Base-by-base conservation (phyloP, 176 grass and related monocot genomes). In the Musa itinerans region DNA sequence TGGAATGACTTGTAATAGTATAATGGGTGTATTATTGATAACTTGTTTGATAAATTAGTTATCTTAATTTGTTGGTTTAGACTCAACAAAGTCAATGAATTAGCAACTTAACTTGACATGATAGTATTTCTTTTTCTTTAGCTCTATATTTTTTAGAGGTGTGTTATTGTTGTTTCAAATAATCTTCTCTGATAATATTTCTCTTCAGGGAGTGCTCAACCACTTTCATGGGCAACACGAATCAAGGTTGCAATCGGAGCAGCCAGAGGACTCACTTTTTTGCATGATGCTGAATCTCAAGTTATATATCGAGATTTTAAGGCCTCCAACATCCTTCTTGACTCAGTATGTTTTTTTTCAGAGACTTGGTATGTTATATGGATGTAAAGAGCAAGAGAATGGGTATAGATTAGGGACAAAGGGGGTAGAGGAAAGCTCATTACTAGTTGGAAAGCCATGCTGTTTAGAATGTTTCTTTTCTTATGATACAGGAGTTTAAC, bases 221-320 rank as follows among this genome's bases (percentile, higher is more conserved):
- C 96, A 74, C 76, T 99, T 27, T 78, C 90, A 65, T 95, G 96
- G 96, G 80, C 84, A 68, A 99, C 89, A 84, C 87, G 96, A 81
- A 83, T 99, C 15, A 99, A 99, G 63, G 91, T 99, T 71, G 91
- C 96, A 29, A 86, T 95, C 53, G 96, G 88, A 72, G 88, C 91
- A 65, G 96, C 96, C 78, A 95, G 84, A 83, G 96, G 96, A 55
- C 87, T 99, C 62, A 86, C 96, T 43, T 99, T 99, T 86, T 81
- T 99, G 78, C 96, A 99, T 65, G 83, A 98, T 74, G 68, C 68
- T 52, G 86, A 99, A 79, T 84, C 84, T 53, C 86, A 92, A 92
- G 85, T 99, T 59, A 99, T 99, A 87, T 99, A 95, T 74, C 91
- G 96, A 7, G 96, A 99, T 89, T 90, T 99, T 69, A 99, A 99